These are phyloP conservation scores for Zygosaccharomyces siamensis DNA, from an alignment of 805 yeast species.

Conservation along the genomic window DNA sequence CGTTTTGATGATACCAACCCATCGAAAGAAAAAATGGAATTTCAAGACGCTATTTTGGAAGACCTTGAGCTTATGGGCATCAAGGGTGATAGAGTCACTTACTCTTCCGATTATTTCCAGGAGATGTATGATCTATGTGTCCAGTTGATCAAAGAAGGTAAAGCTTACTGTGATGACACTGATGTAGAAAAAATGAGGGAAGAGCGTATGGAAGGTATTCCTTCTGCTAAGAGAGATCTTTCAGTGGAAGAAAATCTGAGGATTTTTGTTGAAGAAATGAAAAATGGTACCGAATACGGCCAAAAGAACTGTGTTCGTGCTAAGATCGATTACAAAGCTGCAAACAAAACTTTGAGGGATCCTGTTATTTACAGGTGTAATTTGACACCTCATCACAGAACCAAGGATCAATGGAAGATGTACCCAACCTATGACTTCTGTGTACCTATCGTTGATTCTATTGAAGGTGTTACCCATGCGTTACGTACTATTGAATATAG, in stretches of 20 bases:
- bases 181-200: slow-evolving; percentile 94
- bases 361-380: slow-evolving; percentile 98
- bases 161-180: slow-evolving; percentile 97
- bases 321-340: slow-evolving; percentile 85
- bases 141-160: slow-evolving; percentile 86
- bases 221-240: slow-evolving; percentile 88
- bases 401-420: slow-evolving; percentile 88
- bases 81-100: slow-evolving; percentile 83
- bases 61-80: slow-evolving; percentile 88
- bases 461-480: slow-evolving; percentile 98
- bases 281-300: slow-evolving; percentile 89
- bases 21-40: slow-evolving; percentile 90
- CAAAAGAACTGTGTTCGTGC: slow-evolving; percentile 92
- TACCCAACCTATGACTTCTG: slow-evolving; percentile 99
- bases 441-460: slow-evolving; percentile 90
- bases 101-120: slow-evolving; percentile 91
- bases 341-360: slow-evolving; percentile 93
- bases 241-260: slow-evolving; percentile 85
- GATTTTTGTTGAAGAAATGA: slow-evolving; percentile 88
- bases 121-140: slow-evolving; percentile 84
- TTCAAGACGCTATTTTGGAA: slow-evolving; percentile 88
- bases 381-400: slow-evolving; percentile 96
- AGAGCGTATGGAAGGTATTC: slow-evolving; percentile 96
- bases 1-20: slow-evolving; percentile 99
- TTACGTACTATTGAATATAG: slow-evolving; percentile 97